Evolutionary conservation across 139 green algal genomes (phyloP).

Genomic region (Yamagishiella unicocca): DNA sequence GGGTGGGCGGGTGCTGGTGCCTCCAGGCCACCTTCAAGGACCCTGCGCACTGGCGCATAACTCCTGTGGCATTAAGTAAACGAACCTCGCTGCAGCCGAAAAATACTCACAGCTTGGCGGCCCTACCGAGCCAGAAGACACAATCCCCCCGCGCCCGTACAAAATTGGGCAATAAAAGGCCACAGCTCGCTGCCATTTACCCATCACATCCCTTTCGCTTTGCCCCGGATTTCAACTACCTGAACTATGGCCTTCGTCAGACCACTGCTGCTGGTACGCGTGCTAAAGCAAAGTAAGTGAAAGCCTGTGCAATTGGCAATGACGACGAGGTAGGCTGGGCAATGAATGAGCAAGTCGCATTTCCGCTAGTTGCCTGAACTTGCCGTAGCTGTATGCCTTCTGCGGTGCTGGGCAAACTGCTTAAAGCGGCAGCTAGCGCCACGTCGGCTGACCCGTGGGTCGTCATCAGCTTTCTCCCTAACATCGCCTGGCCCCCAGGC

Average conservation of each 20-base stretch:
- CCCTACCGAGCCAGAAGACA: neutral
- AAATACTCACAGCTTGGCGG: neutral
- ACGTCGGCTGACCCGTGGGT: neutral
- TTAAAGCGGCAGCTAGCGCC: neutral
- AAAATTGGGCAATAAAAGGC: neutral
- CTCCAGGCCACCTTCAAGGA: too few relatives aligned
- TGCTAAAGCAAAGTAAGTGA: neutral
- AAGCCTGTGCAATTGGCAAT: neutral
- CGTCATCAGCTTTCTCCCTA: neutral
- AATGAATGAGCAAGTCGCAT: neutral
- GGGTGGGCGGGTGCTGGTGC: too few relatives aligned
- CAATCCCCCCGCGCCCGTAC: neutral
- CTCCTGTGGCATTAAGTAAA: too few relatives aligned
- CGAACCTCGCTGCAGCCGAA: neutral
- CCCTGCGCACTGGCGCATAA: too few relatives aligned
- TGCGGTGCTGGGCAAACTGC: neutral
- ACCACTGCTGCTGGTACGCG: neutral
- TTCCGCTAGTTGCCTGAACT: too few relatives aligned
- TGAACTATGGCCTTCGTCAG: neutral
- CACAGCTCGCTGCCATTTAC: neutral
- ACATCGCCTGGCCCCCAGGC: neutral
- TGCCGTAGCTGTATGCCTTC: neutral
- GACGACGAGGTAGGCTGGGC: neutral
- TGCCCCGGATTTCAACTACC: too few relatives aligned
- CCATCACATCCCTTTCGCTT: too few relatives aligned